A percentile compares a stretch with the other conserved stretches of the same genome.
phyloP scores from a whole-genome alignment of 768 basidiomycete species.

The Termitomyces eurrhizus region DNA sequence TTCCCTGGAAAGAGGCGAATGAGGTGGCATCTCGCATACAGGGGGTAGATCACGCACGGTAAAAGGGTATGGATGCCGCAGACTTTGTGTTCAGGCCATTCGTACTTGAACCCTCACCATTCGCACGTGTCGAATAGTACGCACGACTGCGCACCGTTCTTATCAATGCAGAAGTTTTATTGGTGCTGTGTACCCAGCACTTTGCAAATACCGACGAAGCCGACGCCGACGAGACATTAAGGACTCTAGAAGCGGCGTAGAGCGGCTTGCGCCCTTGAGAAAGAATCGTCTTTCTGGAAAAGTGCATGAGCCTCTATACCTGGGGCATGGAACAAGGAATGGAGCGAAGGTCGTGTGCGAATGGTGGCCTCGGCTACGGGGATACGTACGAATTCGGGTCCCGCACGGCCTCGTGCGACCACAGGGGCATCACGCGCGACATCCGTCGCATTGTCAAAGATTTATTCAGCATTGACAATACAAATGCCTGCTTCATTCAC shows the following conservation, averaged over 20 bases:
- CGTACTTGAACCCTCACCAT: slow-evolving; percentile 22
- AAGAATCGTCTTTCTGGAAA: slow-evolving; percentile 49
- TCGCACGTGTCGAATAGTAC: slow-evolving; percentile 32
- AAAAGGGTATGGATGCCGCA: slow-evolving; percentile 39
- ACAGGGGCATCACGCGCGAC: slow-evolving; percentile 7
- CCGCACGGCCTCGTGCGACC: slow-evolving; percentile 13
- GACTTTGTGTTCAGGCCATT: slow-evolving; percentile 18
- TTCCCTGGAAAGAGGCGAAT: slow-evolving; percentile 38
- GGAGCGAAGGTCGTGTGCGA: slow-evolving; percentile 1
- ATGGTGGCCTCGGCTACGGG: slow-evolving; percentile 11
- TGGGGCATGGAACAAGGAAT: slow-evolving; percentile 8
- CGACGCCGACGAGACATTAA: slow-evolving; percentile 45
- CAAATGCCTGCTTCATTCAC: not conserved
- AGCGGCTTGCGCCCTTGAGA: slow-evolving; percentile 52
- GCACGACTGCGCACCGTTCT: slow-evolving; percentile 39
- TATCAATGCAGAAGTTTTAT: slow-evolving; percentile 47
- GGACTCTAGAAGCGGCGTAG: slow-evolving; percentile 52
- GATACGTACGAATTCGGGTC: slow-evolving; percentile 17
- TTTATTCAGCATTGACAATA: slow-evolving; percentile 6
- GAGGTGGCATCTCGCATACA: slow-evolving; percentile 4
- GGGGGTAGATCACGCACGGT: slow-evolving; percentile 36
- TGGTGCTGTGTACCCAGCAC: slow-evolving; percentile 52
- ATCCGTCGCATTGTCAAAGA: not conserved
- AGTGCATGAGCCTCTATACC: slow-evolving; percentile 32
- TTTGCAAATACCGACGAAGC: slow-evolving; percentile 46